These are phyloP conservation scores for Mariannaea elegans DNA, from an alignment of 2,329 filamentous ascomycete species.

Conservation along the genomic window DNA sequence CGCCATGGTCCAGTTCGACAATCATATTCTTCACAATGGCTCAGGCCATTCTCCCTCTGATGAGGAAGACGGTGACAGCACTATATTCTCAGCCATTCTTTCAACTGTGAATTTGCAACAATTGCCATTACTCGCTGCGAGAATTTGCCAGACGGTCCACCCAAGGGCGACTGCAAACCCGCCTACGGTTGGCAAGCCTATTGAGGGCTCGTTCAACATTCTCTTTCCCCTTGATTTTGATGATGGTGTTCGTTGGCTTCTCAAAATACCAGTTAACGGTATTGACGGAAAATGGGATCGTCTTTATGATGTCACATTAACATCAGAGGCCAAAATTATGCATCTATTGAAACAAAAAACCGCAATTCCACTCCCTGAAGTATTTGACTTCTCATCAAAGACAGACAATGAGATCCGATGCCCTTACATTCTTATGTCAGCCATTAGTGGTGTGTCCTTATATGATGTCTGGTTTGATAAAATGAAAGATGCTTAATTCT, in stretches of 20 bases:
- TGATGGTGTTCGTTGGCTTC: neutral
- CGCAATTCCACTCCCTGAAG: conserved; percentile 8
- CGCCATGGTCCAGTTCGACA: too few species aligned
- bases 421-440: conserved; percentile 9
- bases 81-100: neutral
- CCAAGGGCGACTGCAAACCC: neutral
- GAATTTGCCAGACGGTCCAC: neutral
- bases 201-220: neutral
- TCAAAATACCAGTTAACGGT: conserved; percentile 6
- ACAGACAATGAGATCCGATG: neutral
- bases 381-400: conserved; percentile 7
- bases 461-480: conserved; percentile 16
- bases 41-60: too few species aligned
- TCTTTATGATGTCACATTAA: neutral
- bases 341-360: conserved; percentile 9
- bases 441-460: neutral
- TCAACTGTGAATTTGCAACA: neutral
- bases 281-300: neutral
- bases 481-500: too few species aligned
- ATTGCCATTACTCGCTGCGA: neutral
- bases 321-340: conserved; percentile 13
- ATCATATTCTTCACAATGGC: too few species aligned
- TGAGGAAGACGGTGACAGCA: too few species aligned
- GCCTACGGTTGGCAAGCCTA: neutral
- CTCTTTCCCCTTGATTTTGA: neutral